Evolutionary conservation across 2,329 filamentous ascomycete genomes (phyloP).

Genomic region (Phyllachora maydis): DNA sequence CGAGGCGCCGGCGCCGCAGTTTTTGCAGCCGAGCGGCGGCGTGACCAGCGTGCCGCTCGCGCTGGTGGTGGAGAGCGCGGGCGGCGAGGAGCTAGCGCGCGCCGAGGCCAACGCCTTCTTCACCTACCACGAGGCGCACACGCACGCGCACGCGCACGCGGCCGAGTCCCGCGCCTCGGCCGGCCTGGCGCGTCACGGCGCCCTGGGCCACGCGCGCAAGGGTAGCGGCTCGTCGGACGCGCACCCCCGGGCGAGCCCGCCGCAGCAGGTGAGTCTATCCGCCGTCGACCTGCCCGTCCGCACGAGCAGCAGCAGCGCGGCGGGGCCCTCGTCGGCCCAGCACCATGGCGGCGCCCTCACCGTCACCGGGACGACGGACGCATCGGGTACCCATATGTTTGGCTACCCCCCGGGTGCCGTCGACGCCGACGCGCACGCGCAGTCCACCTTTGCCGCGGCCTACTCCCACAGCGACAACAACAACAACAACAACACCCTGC

Average conservation of each 20-base stretch:
- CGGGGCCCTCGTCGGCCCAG: too few species aligned
- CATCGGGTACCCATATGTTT: slow-evolving; percentile 31
- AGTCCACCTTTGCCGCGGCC: slow-evolving; percentile 10
- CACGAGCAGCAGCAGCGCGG: too few species aligned
- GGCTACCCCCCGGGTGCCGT: slow-evolving; percentile 31
- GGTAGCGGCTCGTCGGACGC: too few species aligned
- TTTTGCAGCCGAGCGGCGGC: slow-evolving; percentile 20
- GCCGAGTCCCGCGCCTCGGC: too few species aligned
- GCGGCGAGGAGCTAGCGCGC: slow-evolving; percentile 30
- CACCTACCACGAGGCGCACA: slow-evolving; percentile 15
- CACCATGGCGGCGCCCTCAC: too few species aligned
- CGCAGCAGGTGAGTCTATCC: too few species aligned
- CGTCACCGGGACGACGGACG: too few species aligned
- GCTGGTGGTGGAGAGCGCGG: slow-evolving; percentile 28
- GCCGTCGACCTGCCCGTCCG: too few species aligned
- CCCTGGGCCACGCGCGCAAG: too few species aligned
- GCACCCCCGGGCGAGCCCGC: too few species aligned
- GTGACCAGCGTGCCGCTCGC: slow-evolving; percentile 30
- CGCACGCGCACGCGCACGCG: too few species aligned
- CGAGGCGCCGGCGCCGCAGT: slow-evolving; percentile 46
- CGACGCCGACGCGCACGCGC: slow-evolving; percentile 15
- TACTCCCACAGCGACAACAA: slow-evolving; percentile 14
- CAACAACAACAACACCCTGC: slow-evolving; percentile 27
- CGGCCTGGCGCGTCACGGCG: too few species aligned
- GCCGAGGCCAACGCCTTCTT: slow-evolving; percentile 22